phyloP scores from a whole-genome alignment of 495 filamentous ascomycete species.

The Penicillium herquei region DNA sequence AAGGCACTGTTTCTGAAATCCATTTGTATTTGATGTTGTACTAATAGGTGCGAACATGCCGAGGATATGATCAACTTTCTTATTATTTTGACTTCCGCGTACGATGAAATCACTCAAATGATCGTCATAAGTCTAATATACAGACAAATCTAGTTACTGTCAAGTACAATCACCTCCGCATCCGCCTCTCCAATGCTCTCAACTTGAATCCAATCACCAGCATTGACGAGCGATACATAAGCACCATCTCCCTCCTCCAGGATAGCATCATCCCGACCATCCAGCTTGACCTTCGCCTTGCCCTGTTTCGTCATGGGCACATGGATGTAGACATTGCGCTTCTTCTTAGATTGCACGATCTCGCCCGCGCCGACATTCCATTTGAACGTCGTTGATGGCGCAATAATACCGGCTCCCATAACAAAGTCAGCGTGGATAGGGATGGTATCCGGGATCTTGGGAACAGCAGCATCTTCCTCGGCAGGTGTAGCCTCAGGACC shows the following conservation, averaged over 20 bases:
- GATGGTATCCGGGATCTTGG: conserved; percentile 60
- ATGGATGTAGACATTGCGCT: conserved; percentile 74
- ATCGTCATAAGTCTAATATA: not conserved
- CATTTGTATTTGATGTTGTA: no score
- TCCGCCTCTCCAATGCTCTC: conserved; percentile 66
- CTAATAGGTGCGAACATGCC: no score
- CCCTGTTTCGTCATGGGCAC: conserved; percentile 71
- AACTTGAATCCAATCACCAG: conserved; percentile 57
- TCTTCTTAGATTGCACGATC: conserved; percentile 39
- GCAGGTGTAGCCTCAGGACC: conserved; percentile 54
- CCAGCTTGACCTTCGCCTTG: conserved; percentile 63
- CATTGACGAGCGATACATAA: conserved; percentile 56
- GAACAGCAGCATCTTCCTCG: conserved; percentile 58
- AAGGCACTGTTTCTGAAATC: no score
- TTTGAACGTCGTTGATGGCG: conserved; percentile 51
- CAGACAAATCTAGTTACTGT: conserved; percentile 38
- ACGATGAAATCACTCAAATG: no score
- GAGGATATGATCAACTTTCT: no score
- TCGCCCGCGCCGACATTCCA: conserved; percentile 58
- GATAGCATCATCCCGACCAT: conserved; percentile 58
- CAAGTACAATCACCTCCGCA: conserved; percentile 66
- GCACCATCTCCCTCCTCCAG: conserved; percentile 73
- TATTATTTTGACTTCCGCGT: no score
- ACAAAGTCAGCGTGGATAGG: conserved; percentile 78
- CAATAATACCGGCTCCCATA: conserved; percentile 70